phyloP scores from a whole-genome alignment of 2,329 filamentous ascomycete species.

The Penicillium sp. region DNA sequence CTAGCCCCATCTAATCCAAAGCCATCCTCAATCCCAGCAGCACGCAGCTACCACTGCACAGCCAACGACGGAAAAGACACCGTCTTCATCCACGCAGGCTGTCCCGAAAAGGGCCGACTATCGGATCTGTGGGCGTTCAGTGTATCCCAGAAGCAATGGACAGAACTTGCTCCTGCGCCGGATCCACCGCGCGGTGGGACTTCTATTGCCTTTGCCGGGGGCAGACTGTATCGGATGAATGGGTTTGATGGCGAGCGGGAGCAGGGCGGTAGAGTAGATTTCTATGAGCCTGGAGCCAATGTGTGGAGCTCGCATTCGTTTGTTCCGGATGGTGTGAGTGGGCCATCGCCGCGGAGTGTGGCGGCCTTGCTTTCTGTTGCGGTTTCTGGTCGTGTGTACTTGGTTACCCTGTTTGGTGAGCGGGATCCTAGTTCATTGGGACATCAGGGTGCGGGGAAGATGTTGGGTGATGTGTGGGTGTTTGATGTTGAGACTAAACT shows the following conservation, averaged over 20 bases:
- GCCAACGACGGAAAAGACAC: conserved; percentile 64
- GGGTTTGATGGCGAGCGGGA: conserved; percentile 72
- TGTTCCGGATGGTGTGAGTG: conserved; percentile 46
- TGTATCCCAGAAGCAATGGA: conserved; percentile 64
- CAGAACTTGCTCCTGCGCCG: conserved; percentile 65
- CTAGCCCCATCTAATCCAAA: conserved; percentile 56
- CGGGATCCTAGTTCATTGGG: conserved; percentile 54
- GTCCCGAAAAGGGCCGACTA: conserved; percentile 62
- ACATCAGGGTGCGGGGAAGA: conserved; percentile 57
- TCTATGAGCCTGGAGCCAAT: conserved; percentile 46
- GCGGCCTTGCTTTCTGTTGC: conserved; percentile 46
- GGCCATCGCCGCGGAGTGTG: conserved; percentile 54
- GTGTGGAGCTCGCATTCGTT: conserved; percentile 38
- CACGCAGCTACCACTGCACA: conserved; percentile 70
- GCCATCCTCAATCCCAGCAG: conserved; percentile 54
- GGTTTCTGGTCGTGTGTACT: conserved; percentile 34
- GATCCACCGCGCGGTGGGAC: conserved; percentile 66
- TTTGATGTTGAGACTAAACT: conserved; percentile 39
- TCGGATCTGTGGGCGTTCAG: conserved; percentile 79
- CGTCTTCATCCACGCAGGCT: conserved; percentile 75
- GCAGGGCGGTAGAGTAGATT: conserved; percentile 70
- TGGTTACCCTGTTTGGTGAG: conserved; percentile 57
- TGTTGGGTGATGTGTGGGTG: conserved; percentile 54
- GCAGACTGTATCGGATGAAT: conserved; percentile 73
- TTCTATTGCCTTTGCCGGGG: conserved; percentile 63